Base-by-base conservation (phyloP, 208 protist genomes). In the Crithidia fasciculata region DNA sequence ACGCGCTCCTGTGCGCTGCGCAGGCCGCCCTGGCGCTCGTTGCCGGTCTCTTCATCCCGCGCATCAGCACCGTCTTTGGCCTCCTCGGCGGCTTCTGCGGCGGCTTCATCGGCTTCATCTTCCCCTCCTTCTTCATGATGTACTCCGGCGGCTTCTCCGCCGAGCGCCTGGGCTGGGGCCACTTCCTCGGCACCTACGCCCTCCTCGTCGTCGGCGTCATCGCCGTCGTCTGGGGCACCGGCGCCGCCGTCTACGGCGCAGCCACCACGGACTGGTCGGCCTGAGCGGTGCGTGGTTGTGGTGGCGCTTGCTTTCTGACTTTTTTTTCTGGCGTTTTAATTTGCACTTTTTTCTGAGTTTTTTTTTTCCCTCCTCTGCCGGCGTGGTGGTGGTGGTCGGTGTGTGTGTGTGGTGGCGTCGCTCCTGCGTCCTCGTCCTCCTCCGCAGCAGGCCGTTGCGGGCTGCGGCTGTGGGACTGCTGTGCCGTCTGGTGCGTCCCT, bases 101-200 rank as follows among this genome's bases (percentile, higher is more conserved):
- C 44, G 87, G 86, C n/a, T 91, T 85, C 63, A 69, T 96, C n/a
- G 87, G 82, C 36, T 96, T 89, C 74, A 72, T 95, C 41, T 92
- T 93, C 54, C 92, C 92, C 10, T 78, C 92, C 45, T 63, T 87
- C 37, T 83, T 94, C 65, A 83, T 77, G 69, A 91, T 94, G 85
- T 90, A 89, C 78, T 58, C 67, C 36, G 89, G 84, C 15, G 75
- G 79, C 66, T 89, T 71, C 41, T 71, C 36, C 4, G 6, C 81
- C 8, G 36, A 43, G 10, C 45, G 41, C 2, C 74, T 85, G 0
- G 87, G 87, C 3, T 88, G 77, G 75, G 53, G 61, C 15, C 69
- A 88, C 61, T 95, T 83, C 66, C 43, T 90, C 39, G 84, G 72
- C 39, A 85, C 90, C 7, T 90, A 89, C 57, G 36, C 78, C 5